Evolutionary conservation across 31 red algal species (phyloP).

Genomic region (Odonthalia washingtoniensis): DNA sequence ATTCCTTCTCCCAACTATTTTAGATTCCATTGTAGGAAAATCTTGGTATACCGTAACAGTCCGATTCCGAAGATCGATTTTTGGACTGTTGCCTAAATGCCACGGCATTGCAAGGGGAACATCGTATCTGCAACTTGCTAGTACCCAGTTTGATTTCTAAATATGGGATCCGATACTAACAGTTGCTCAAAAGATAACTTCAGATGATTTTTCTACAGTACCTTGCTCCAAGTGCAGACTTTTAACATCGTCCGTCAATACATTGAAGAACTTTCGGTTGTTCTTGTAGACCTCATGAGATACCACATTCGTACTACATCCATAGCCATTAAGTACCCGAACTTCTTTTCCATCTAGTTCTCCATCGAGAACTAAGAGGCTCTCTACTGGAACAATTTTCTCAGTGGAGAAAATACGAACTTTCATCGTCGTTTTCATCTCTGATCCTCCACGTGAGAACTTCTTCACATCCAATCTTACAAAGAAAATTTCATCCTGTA

Average conservation of each 20-base stretch:
- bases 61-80: background rate
- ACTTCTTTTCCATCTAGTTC: conserved; percentile 10
- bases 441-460: background rate
- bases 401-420: background rate
- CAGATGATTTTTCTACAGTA: background rate
- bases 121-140: conserved; percentile 28
- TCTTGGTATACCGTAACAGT: background rate
- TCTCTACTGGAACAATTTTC: background rate
- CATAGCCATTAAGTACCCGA: conserved; percentile 30
- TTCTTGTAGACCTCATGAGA: background rate
- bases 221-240: background rate
- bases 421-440: background rate
- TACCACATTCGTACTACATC: conserved; percentile 30
- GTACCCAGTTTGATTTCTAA: conserved; percentile 11
- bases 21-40: background rate
- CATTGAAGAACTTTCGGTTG: background rate
- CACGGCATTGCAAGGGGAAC: conserved; percentile 22
- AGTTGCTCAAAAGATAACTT: background rate
- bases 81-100: background rate
- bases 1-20: background rate
- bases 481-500: background rate
- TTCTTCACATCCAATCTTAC: background rate
- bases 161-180: conserved; percentile 10
- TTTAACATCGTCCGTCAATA: background rate
- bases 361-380: background rate